phyloP scores from a whole-genome alignment of 257 asterid species.

The Solanum paucissectum region DNA sequence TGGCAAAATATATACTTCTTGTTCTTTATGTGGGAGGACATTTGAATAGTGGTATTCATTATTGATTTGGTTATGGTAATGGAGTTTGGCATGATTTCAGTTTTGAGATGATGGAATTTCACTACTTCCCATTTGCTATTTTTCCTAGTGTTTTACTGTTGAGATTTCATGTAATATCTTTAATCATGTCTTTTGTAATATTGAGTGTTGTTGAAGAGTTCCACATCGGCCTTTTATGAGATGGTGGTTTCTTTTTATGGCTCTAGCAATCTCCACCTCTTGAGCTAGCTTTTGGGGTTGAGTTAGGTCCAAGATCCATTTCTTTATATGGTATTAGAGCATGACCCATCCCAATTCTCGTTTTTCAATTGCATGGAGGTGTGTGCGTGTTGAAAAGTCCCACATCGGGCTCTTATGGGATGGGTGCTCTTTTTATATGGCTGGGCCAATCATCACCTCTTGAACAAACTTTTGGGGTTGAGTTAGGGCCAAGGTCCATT shows the following conservation, averaged over 20 bases:
- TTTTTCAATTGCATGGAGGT: not conserved
- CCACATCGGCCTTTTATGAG: not conserved
- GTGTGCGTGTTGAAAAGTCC: not conserved
- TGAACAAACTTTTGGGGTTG: not conserved
- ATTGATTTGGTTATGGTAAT: not conserved
- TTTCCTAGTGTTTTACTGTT: not conserved
- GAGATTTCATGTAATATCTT: not conserved
- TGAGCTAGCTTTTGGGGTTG: not conserved
- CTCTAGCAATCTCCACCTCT: not conserved
- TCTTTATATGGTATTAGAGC: not conserved
- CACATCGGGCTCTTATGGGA: not conserved
- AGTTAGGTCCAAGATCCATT: not conserved
- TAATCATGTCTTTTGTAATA: not conserved
- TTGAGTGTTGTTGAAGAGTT: not conserved
- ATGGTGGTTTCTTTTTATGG: not conserved
- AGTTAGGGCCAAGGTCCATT: not conserved
- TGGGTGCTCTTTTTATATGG: not conserved
- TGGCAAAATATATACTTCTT: not conserved
- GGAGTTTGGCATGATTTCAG: not conserved
- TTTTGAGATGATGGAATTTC: not conserved
- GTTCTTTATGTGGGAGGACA: not conserved
- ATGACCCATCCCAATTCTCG: not conserved
- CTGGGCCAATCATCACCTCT: not conserved
- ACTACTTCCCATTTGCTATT: not conserved
- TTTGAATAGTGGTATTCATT: not conserved